These are phyloP conservation scores for Sugiyamaella novakii DNA, from an alignment of 1,139 yeast species.

Conservation along the genomic window DNA sequence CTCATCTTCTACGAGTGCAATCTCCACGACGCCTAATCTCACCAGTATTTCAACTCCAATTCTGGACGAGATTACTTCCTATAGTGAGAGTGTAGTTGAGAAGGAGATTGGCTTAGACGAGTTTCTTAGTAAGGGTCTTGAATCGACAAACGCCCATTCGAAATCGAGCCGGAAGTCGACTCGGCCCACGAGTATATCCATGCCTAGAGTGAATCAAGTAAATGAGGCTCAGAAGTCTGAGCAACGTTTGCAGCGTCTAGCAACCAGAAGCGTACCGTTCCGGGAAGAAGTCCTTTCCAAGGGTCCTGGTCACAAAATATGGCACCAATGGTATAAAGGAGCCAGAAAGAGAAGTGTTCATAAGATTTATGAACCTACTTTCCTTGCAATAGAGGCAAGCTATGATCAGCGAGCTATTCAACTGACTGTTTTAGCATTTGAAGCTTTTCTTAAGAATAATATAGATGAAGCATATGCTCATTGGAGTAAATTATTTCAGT, in stretches of 20 bases:
- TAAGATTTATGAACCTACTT: slow-evolving; percentile 10
- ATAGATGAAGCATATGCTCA: slow-evolving; percentile 5
- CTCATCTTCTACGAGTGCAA: not conserved
- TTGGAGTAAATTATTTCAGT: slow-evolving; percentile 7
- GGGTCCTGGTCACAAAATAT: slow-evolving; percentile 10
- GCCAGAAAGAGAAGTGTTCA: slow-evolving; percentile 12
- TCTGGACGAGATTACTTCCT: slow-evolving; percentile 3
- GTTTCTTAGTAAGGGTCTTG: not conserved
- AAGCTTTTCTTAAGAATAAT: slow-evolving; percentile 1
- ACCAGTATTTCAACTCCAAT: slow-evolving; percentile 1
- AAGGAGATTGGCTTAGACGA: not conserved
- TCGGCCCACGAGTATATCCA: too few relatives aligned
- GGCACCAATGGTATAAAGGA: slow-evolving; percentile 24
- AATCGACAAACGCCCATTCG: too few relatives aligned
- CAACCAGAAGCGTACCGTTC: not conserved
- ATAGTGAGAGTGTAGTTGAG: not conserved
- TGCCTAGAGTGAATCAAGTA: too few relatives aligned
- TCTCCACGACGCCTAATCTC: not conserved
- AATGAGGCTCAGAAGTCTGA: not conserved
- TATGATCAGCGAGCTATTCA: slow-evolving; percentile 12
- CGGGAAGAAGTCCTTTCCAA: not conserved
- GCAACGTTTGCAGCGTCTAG: not conserved
- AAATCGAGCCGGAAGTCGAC: not conserved
- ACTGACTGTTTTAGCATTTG: not conserved
- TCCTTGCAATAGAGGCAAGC: slow-evolving; percentile 8